Evolutionary conservation across 208 protist genomes (phyloP).

Genomic region (Trypanosoma theileri): DNA sequence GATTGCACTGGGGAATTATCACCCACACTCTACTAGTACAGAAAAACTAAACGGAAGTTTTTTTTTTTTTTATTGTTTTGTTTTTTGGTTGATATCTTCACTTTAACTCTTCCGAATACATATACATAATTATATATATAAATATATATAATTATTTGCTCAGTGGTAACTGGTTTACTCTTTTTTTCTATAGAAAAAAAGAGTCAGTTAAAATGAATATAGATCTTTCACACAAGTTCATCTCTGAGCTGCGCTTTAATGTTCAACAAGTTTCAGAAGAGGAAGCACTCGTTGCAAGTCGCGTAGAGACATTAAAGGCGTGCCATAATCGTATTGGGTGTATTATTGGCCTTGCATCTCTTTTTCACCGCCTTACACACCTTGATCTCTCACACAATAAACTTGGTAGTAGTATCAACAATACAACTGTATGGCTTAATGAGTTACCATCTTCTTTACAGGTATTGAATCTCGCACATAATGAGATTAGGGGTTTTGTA

Average conservation of each 20-base stretch:
- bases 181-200: constrained; percentile 11
- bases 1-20: too few species aligned
- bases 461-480: constrained; percentile 70
- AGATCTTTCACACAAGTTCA: constrained; percentile 59
- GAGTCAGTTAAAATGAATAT: constrained; percentile 58
- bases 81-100: not conserved
- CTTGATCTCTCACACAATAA: constrained; percentile 72
- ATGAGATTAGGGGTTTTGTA: constrained; percentile 59
- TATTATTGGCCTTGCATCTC: constrained; percentile 47
- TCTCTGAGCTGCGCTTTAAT: constrained; percentile 73
- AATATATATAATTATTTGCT: constrained; percentile 2
- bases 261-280: constrained; percentile 33
- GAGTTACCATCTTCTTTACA: constrained; percentile 62
- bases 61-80: constrained; percentile 1
- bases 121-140: not conserved
- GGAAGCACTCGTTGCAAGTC: constrained; percentile 52
- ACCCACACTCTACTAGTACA: not conserved
- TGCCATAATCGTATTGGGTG: constrained; percentile 56
- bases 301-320: constrained; percentile 41
- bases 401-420: constrained; percentile 45
- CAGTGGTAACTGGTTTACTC: not conserved
- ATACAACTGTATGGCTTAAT: constrained; percentile 41
- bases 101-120: constrained; percentile 8
- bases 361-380: constrained; percentile 59
- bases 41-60: not conserved